Percentiles rank a stretch among this genome's conserved stretches.
phyloP scores from a whole-genome alignment of 331 rosid species.

The Quercus lobata region DNA sequence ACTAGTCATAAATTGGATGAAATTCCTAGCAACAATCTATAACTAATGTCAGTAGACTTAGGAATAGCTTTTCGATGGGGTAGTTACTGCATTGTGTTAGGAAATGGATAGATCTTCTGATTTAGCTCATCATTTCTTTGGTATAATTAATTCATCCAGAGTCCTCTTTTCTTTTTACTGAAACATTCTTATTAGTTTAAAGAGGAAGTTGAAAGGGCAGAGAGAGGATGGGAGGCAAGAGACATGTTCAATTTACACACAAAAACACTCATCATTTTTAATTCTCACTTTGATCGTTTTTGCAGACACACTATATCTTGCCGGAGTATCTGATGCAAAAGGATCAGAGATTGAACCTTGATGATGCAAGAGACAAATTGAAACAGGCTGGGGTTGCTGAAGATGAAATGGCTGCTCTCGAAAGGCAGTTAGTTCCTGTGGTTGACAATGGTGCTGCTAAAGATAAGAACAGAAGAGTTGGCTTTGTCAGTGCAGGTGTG shows the following conservation, averaged over 20 bases:
- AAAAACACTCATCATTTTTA: neutral
- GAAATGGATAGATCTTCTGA: neutral
- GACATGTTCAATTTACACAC: neutral
- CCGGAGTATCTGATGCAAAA: conserved; percentile 86
- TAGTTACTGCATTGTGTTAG: neutral
- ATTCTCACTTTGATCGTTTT: conserved; percentile 17
- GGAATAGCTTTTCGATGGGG: neutral
- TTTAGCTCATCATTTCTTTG: neutral
- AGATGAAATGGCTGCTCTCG: conserved; percentile 94
- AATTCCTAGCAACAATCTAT: neutral
- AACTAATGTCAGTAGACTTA: neutral
- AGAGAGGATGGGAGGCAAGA: neutral
- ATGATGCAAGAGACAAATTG: conserved; percentile 83
- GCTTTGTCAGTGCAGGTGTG: conserved; percentile 90
- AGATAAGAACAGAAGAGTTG: conserved; percentile 54
- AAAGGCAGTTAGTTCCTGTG: conserved; percentile 77
- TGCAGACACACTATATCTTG: conserved; percentile 71
- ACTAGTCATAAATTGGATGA: neutral
- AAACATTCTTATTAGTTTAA: neutral
- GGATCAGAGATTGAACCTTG: conserved; percentile 78
- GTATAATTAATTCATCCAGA: neutral
- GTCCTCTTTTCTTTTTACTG: neutral
- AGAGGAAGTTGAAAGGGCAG: neutral
- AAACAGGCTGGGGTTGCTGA: conserved; percentile 91
- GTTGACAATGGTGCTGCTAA: conserved; percentile 17